A percentile compares a stretch with the other conserved stretches of the same genome.
Evolutionary conservation across 768 basidiomycete species (phyloP).

Genomic region (Termitomyces bulborhizus): DNA sequence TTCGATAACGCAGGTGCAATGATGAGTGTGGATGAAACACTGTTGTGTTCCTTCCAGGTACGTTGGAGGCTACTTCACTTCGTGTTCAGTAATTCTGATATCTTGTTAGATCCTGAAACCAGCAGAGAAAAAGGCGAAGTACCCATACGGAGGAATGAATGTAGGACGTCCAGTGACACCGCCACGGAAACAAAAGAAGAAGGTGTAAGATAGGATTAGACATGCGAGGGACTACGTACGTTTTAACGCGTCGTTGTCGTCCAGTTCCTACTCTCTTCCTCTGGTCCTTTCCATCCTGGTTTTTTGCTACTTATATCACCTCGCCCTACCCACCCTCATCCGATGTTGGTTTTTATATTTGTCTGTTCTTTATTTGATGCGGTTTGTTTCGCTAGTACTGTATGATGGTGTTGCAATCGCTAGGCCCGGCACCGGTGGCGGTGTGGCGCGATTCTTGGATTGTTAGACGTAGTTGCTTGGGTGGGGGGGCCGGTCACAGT

Average conservation of each 20-base stretch:
- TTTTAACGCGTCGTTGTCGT: constrained; percentile 13
- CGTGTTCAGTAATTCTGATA: neutral
- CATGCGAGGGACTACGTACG: constrained; percentile 13
- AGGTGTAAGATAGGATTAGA: constrained; percentile 63
- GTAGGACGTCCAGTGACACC: constrained; percentile 89
- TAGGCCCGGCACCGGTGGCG: too few relatives aligned
- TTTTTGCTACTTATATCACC: constrained; percentile 10
- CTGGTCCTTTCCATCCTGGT: constrained; percentile 8
- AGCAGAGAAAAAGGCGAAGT: constrained; percentile 97
- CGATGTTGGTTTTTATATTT: constrained; percentile 13
- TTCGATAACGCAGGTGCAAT: constrained; percentile 99
- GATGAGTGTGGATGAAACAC: constrained; percentile 99
- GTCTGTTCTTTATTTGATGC: constrained; percentile 8
- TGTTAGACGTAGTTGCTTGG: neutral
- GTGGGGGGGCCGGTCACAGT: neutral
- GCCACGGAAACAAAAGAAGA: constrained; percentile 97
- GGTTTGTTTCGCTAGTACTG: constrained; percentile 13
- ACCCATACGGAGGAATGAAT: constrained; percentile 83
- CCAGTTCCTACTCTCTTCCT: constrained; percentile 5
- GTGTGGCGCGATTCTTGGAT: constrained; percentile 1
- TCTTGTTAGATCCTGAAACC: constrained; percentile 86
- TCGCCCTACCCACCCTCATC: neutral
- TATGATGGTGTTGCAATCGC: constrained; percentile 17
- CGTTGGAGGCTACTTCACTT: constrained; percentile 3
- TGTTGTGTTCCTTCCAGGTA: constrained; percentile 98